Evolutionary conservation across 2,329 filamentous ascomycete species (phyloP).

Genomic region (Ceratocystis ficicola): DNA sequence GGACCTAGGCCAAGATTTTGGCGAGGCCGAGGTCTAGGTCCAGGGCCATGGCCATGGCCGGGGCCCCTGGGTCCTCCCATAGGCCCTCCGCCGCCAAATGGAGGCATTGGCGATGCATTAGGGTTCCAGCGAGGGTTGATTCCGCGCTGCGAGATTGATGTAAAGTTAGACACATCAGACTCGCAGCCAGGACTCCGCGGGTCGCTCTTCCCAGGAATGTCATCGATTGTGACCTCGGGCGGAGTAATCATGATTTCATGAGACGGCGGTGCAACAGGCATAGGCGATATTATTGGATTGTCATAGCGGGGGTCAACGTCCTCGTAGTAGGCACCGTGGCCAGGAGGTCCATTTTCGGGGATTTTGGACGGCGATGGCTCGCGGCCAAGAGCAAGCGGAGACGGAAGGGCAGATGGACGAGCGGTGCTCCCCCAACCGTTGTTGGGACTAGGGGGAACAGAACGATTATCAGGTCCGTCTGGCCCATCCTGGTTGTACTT

Average conservation of each 20-base stretch:
- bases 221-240: constrained; percentile 45
- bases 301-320: constrained; percentile 85
- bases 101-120: constrained; percentile 34
- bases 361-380: constrained; percentile 1
- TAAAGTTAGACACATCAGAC: constrained; percentile 76
- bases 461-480: background rate
- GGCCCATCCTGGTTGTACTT: constrained; percentile 53
- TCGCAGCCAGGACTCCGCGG: constrained; percentile 55
- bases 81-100: constrained; percentile 27
- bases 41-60: background rate
- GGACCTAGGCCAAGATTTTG: constrained; percentile 8
- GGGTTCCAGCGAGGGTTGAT: constrained; percentile 80
- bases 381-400: constrained; percentile 28
- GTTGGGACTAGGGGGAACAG: background rate
- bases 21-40: background rate
- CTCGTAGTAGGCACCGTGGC: constrained; percentile 61
- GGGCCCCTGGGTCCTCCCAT: constrained; percentile 25
- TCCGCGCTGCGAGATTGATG: constrained; percentile 76
- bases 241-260: constrained; percentile 24
- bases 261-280: constrained; percentile 14
- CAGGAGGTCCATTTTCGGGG: constrained; percentile 27
- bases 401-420: constrained; percentile 31
- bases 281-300: constrained; percentile 24
- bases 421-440: constrained; percentile 27
- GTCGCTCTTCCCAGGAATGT: constrained; percentile 42